Conservation (phyloP, 169 alveolate species). For the Plasmodium adleri region DNA sequence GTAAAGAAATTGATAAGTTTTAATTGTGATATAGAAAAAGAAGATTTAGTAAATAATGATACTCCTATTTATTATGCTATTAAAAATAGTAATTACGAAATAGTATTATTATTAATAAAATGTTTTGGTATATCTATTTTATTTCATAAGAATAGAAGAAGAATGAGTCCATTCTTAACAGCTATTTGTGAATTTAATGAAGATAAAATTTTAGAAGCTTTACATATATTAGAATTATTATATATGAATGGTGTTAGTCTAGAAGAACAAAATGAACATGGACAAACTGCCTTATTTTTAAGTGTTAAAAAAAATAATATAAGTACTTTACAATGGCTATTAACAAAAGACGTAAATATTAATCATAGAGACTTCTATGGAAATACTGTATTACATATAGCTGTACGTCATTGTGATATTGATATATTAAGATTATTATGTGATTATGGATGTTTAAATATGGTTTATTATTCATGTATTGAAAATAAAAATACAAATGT, state of each 20-base stretch:
- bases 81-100: slow-evolving; percentile 83
- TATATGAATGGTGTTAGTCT: slow-evolving; percentile 91
- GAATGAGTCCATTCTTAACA: slow-evolving; percentile 86
- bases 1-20: slow-evolving; percentile 78
- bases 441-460: slow-evolving; percentile 67
- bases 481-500: slow-evolving; percentile 73
- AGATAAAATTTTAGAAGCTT: slow-evolving; percentile 84
- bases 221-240: slow-evolving; percentile 89
- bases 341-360: slow-evolving; percentile 88
- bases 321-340: slow-evolving; percentile 90
- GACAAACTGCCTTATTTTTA: slow-evolving; percentile 91
- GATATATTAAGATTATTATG: slow-evolving; percentile 76
- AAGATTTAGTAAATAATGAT: slow-evolving; percentile 85
- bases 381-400: slow-evolving; percentile 83
- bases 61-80: slow-evolving; percentile 87
- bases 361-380: slow-evolving; percentile 89
- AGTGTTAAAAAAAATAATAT: slow-evolving; percentile 90
- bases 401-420: slow-evolving; percentile 78
- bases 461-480: slow-evolving; percentile 45
- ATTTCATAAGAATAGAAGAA: slow-evolving; percentile 82
- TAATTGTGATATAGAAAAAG: slow-evolving; percentile 83
- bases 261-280: slow-evolving; percentile 92
- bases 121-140: slow-evolving; percentile 83
- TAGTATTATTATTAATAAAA: slow-evolving; percentile 79
- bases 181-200: slow-evolving; percentile 91